Evolutionary conservation across 768 basidiomycete species (phyloP).

Genomic region (Suillus sp.): DNA sequence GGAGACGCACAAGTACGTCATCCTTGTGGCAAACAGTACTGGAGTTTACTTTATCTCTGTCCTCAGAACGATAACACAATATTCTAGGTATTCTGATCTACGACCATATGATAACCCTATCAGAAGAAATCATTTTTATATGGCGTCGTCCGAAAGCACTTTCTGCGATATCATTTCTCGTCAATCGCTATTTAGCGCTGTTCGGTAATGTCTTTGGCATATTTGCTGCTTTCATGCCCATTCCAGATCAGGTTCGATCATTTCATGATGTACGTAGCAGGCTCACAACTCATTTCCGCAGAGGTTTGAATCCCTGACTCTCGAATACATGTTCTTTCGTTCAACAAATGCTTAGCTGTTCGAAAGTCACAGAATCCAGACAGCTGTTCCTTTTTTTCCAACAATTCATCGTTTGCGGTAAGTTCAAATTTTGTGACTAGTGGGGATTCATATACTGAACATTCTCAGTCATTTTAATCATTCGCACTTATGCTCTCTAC

Average conservation of each 20-base stretch:
- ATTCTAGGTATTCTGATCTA: slow-evolving; percentile 32
- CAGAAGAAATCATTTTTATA: slow-evolving; percentile 42
- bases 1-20: slow-evolving; percentile 2
- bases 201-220: slow-evolving; percentile 39
- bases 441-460: not conserved
- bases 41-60: not conserved
- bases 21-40: slow-evolving; percentile 11
- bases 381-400: slow-evolving; percentile 45
- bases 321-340: not conserved
- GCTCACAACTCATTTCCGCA: slow-evolving; percentile 6
- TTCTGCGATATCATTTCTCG: slow-evolving; percentile 47
- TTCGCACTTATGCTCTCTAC: slow-evolving; percentile 57
- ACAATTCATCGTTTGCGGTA: slow-evolving; percentile 51
- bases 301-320: slow-evolving; percentile 9
- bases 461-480: slow-evolving; percentile 42
- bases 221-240: slow-evolving; percentile 29
- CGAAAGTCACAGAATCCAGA: slow-evolving; percentile 39
- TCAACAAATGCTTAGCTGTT: slow-evolving; percentile 39
- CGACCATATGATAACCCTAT: slow-evolving; percentile 33
- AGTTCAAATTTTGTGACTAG: slow-evolving; percentile 18
- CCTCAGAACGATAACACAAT: not conserved
- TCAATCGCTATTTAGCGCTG: slow-evolving; percentile 52
- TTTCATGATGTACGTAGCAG: not conserved
- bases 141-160: slow-evolving; percentile 45
- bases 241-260: slow-evolving; percentile 9